Base-by-base conservation (phyloP, 257 asterid species). In the Solanum piurae region DNA sequence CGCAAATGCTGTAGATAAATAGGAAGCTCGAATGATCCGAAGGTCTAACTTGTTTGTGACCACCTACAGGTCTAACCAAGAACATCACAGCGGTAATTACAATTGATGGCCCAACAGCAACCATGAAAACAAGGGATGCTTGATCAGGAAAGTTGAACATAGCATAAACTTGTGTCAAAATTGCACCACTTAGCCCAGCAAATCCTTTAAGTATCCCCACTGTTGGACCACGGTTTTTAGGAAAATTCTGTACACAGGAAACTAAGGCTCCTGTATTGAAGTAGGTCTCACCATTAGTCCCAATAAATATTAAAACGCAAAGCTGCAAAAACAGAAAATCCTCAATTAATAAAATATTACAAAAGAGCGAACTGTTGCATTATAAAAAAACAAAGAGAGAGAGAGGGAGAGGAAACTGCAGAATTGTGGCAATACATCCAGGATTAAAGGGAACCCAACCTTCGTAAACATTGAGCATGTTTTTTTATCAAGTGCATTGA, bases 261-360 rank as follows among this genome's bases (percentile, higher is more conserved):
- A 91, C 92, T 69, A 89, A 90, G 37, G 93, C 92, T 87, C 92
- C 92, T 20, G 91, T 90, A 86, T 89, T 89, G 89, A 90, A 91
- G 91, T 90, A 90, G 13, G 91, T 90, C 85, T 91, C 91, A 3
- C 93, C 90, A 55, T 91, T 89, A 72, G 92, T 89, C 86, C 93
- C 92, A 12, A 91, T 60, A 75, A 91, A 89, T 83, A 91, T 90
- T 40, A 85, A 87, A 89, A 86, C 42, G 88, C 93, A 91, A 79
- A 91, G 91, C 93, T 91, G 91, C 91, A 91, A 49, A 75, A 11
- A 85, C n/a, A 40, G 7, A 82, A 49, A 27, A 60, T 25, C 13
- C 9, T 16, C 77, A 82, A 83, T 86, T 5, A 82, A 29, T 49
- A 16, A 82, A 29, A 33, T 29, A 18, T 49, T 9, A 82, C 29